Evolutionary conservation across 495 filamentous ascomycete genomes (phyloP).

Genomic region (Tuber brumale): DNA sequence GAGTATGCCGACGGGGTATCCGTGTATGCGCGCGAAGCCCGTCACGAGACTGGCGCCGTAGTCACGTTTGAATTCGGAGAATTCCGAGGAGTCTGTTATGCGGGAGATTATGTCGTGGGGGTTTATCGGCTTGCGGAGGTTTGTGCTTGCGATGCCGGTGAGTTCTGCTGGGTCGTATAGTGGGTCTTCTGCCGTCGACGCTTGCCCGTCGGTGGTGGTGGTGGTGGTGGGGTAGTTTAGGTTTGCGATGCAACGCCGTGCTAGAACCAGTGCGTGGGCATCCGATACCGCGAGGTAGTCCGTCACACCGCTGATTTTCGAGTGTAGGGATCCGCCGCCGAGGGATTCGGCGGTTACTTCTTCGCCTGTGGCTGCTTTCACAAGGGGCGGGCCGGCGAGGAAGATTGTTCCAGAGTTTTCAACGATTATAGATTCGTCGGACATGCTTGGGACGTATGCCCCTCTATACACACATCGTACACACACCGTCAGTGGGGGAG

Average conservation of each 20-base stretch:
- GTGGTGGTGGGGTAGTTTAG: conserved; percentile 65
- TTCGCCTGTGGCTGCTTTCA: conserved; percentile 95
- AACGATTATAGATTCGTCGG: conserved; percentile 95
- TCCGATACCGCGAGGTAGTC: conserved; percentile 95
- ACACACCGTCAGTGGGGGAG: not conserved
- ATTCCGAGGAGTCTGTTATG: conserved; percentile 83
- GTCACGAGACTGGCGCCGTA: conserved; percentile 90
- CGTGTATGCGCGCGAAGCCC: conserved; percentile 81
- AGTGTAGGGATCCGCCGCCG: conserved; percentile 88
- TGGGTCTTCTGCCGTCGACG: conserved; percentile 56
- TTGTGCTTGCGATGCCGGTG: conserved; percentile 79
- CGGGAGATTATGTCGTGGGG: conserved; percentile 88
- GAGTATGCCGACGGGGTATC: conserved; percentile 84
- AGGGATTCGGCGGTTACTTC: conserved; percentile 87
- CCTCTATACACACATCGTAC: conserved; percentile 52
- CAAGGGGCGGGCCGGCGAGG: conserved; percentile 86
- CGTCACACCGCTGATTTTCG: conserved; percentile 84
- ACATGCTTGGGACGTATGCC: conserved; percentile 95
- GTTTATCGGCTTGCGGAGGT: conserved; percentile 73
- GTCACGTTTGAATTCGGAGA: conserved; percentile 89
- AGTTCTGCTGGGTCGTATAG: conserved; percentile 77
- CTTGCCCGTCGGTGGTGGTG: conserved; percentile 32
- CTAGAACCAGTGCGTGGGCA: conserved; percentile 83
- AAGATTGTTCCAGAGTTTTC: conserved; percentile 93
- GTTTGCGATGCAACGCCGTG: conserved; percentile 74